Evolutionary conservation across 1,284 basidiomycete species (phyloP), one percentile per base, ranked within the genome.

Genomic region (Abortiporus biennis): DNA sequence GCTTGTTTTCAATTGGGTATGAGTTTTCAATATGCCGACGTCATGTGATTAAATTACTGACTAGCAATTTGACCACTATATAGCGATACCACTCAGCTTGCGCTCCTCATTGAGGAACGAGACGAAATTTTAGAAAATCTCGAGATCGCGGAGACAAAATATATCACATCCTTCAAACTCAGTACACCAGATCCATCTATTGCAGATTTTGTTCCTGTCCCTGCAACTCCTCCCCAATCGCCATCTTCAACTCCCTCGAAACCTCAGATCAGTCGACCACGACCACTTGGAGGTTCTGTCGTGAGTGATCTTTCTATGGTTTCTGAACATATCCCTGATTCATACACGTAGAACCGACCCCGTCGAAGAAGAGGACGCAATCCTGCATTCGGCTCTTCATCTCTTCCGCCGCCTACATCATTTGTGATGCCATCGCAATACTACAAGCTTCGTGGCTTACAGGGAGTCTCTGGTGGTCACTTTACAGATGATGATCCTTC

Each of bases 371-470:
- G 72, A 48, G 71, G 70, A 12, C 69, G 47, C 42, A 82, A 83
- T 48, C 76, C 76, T 8, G 79, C 80, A 2, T 74, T 69, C 49
- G 79, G 71, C 1, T 69, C 77, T 3, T 81, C 80, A 6, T 82
- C 80, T n/a, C 69, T 80, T 12, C 72, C 79, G 8, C 40, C 40
- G 3, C 83, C 83, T 3, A 82, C 79, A 3, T 81, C 82, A 2
- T 87, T 85, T 53, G 77, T 86, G 12, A 82, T 82, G n/a, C 84
- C 84, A 11, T 85, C 81, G 3, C 74, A 78, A 43, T 87, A 83
- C 57, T 87, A 87, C 65, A 80, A 80, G 52, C 71, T 87, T 25
- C 70, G 78, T 27, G 67, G 71, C 23, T 66, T 85, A 3, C 70
- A 67, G 45, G 80, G 79, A 9, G 67, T 85, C 25, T 79, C 64